Percentiles rank a stretch among this genome's conserved stretches.
These are phyloP conservation scores for Pleurotus giganteus DNA, from an alignment of 768 basidiomycete genomes.

Conservation along the genomic window DNA sequence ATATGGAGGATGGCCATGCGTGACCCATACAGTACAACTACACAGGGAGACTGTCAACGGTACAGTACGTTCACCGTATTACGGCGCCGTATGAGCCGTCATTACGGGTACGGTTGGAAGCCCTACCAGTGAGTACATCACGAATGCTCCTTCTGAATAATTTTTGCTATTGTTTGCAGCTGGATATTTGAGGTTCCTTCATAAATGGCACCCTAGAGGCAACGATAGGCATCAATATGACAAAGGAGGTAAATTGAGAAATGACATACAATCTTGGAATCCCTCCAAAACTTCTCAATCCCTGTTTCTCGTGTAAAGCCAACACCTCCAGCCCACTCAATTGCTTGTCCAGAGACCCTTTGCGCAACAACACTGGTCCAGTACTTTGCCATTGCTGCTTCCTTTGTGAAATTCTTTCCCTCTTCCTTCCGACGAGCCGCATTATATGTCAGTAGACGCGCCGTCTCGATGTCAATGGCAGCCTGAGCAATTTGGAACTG, in stretches of 20 bases:
- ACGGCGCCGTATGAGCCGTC: not conserved
- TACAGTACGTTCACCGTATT: not conserved
- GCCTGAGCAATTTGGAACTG: conserved; percentile 91
- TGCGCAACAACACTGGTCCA: conserved; percentile 89
- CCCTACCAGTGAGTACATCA: conserved; percentile 24
- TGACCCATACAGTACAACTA: not conserved
- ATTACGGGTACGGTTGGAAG: no score
- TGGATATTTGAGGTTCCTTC: conserved; percentile 99
- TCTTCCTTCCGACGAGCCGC: conserved; percentile 95
- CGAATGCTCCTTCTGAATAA: conserved; percentile 83
- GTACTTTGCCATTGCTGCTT: conserved; percentile 99
- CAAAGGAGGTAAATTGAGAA: not conserved
- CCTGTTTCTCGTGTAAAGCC: conserved; percentile 94
- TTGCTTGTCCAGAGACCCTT: conserved; percentile 81
- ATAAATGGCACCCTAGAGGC: conserved; percentile 77
- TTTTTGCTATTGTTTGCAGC: conserved; percentile 92
- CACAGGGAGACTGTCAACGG: not conserved
- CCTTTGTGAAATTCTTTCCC: conserved; percentile 80
- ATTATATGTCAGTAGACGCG: conserved; percentile 92
- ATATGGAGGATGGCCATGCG: not conserved
- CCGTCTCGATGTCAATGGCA: conserved; percentile 86
- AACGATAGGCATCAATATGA: not conserved
- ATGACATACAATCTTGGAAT: conserved; percentile 82
- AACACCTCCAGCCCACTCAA: conserved; percentile 95
- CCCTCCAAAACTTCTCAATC: conserved; percentile 95